Base-by-base conservation (phyloP, 2,329 filamentous ascomycete genomes). In the Neoarthrinium moseri region DNA sequence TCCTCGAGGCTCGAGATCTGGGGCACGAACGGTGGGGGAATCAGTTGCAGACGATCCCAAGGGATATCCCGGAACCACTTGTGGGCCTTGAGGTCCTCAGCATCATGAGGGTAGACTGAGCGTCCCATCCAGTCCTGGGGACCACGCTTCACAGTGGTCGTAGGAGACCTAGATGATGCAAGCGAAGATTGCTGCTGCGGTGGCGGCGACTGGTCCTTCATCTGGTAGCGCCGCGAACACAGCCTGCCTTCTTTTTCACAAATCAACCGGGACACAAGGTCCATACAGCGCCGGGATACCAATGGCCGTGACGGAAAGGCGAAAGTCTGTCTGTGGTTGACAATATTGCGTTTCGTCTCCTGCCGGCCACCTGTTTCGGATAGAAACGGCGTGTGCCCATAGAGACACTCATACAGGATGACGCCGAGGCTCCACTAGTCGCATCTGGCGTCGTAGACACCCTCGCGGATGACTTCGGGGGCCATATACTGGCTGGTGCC, bases 401-500 rank as follows among this genome's bases (percentile, higher is more conserved):
- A 97, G 2, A 97, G 73, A 59, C 92, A 96, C 76, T 97, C 92
- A 60, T 89, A 97, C 46, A 97, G 69, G 60, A 97, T 96, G 61
- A 97, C 84, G 43, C 91, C 92, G 56, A 97, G 81, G 68, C 91
- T 96, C 92, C 89, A 97, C 90, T 81, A 97, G 68, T 97, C 92
- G 68, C 92, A 97, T 60, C 92, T 80, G 23, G 89, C 92, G 67
- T 97, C 94, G 64, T 97, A 97, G 29, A 78, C 71, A 39, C 90
- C 80, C 22, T 91, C 89, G 53, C 80, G 75, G 47, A 96, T 85
- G 15, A 97, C 89, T 70, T 97, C 94, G 2, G 92, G 92, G 1
- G 94, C 92, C 94, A 96, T 97, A 71, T 97, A 97, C 62, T 96
- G 92, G 63, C 91, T 96, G 3, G 94, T 97, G 3, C 92, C 92